Conservation (phyloP, 108 stramenopile species). For the Pseudonitzschia multiseries region DNA sequence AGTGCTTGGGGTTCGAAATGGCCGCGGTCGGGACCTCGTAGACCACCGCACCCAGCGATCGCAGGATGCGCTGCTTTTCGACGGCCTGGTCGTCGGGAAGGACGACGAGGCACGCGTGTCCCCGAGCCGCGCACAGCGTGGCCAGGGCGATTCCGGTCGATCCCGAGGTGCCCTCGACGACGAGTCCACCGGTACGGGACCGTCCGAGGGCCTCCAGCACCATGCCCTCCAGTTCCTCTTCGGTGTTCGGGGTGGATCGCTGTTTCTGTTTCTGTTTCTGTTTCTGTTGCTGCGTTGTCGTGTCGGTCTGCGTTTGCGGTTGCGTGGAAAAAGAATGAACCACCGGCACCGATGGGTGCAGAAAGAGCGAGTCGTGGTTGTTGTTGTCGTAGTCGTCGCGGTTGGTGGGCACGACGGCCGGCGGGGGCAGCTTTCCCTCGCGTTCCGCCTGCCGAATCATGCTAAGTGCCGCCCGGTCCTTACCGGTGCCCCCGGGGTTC, state of each 20-base stretch:
- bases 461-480: constrained; percentile 85
- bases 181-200: constrained; percentile 71
- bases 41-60: constrained; percentile 79
- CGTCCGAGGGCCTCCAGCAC: constrained; percentile 39
- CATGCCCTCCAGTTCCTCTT: constrained; percentile 22
- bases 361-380: constrained; percentile 24
- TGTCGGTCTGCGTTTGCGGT: constrained; percentile 11
- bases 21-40: constrained; percentile 80
- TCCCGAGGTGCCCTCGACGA: constrained; percentile 95
- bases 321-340: not conserved
- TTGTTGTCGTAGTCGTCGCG: not conserved
- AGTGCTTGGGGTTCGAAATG: constrained; percentile 94
- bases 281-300: constrained; percentile 21
- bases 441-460: constrained; percentile 85
- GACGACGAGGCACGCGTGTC: constrained; percentile 87
- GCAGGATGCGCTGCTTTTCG: constrained; percentile 78
- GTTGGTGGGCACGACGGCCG: constrained; percentile 2
- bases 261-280: too few species aligned
- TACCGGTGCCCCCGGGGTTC: constrained; percentile 93
- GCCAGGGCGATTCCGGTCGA: constrained; percentile 96
- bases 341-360: constrained; percentile 20
- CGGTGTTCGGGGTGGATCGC: not conserved
- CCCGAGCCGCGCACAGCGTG: constrained; percentile 73
- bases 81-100: constrained; percentile 95
- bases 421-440: constrained; percentile 53